A percentile compares a stretch with the other conserved stretches of the same genome.
These are phyloP conservation scores for Lactarius sanguifluus DNA, from an alignment of 768 basidiomycete genomes.

Conservation along the genomic window DNA sequence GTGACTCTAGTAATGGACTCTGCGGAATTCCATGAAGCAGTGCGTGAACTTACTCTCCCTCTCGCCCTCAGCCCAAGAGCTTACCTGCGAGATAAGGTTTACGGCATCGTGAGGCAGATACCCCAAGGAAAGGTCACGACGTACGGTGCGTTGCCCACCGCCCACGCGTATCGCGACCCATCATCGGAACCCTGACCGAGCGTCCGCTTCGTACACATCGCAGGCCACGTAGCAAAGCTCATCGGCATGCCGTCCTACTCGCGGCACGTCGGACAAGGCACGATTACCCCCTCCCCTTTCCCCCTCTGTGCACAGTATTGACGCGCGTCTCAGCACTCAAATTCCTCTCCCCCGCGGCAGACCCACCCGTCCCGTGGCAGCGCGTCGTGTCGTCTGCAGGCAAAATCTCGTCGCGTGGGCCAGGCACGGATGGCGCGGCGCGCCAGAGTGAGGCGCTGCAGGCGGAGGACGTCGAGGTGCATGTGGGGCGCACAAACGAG, in stretches of 20 bases:
- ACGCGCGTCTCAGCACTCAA: slow-evolving; percentile 63
- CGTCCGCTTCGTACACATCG: background rate
- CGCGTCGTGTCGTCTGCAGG: slow-evolving; percentile 73
- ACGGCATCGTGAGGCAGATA: slow-evolving; percentile 67
- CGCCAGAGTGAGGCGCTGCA: slow-evolving; percentile 74
- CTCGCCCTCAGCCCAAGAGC: background rate
- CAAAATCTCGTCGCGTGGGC: slow-evolving; percentile 77
- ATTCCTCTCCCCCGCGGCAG: slow-evolving; percentile 56
- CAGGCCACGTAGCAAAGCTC: slow-evolving; percentile 79
- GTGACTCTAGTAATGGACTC: too few relatives aligned
- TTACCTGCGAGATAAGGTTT: slow-evolving; percentile 50
- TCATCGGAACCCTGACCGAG: background rate
- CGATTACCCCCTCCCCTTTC: background rate
- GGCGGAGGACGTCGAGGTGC: slow-evolving; percentile 81
- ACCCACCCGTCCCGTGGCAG: slow-evolving; percentile 78
- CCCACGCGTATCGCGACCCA: background rate
- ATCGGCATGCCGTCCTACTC: slow-evolving; percentile 78
- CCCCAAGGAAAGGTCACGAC: slow-evolving; percentile 68
- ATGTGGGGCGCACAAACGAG: slow-evolving; percentile 52
- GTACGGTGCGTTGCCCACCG: slow-evolving; percentile 52
- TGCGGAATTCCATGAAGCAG: slow-evolving; percentile 63
- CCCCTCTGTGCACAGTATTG: background rate
- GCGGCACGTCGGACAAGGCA: slow-evolving; percentile 82
- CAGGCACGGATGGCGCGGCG: slow-evolving; percentile 76
- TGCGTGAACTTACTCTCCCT: slow-evolving; percentile 34